Evolutionary conservation across 495 filamentous ascomycete species (phyloP), one percentile per base, ranked within the genome.

Genomic region (Penicillium tannophilum): DNA sequence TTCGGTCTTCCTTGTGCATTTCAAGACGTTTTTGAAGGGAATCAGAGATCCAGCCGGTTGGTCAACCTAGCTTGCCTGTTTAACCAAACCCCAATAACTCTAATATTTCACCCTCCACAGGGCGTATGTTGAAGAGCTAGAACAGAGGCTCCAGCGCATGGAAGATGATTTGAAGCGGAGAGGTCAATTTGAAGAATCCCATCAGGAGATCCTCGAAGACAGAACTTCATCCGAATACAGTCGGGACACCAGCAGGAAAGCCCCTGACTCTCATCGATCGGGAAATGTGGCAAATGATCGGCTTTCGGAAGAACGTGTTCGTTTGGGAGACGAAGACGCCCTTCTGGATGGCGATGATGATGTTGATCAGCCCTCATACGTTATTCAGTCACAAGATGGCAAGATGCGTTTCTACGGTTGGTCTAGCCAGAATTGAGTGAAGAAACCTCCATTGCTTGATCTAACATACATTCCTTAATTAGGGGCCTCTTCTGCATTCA

Each of bases 341-440:
- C 12, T 20, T 47, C 14, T 24, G 24, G 19, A 20, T n/a, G 23
- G 20, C 20, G 8, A 24, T 14, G 20, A 24, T 14, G 19, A 26
- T 14, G 0, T 16, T 12, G 24, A 47, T 47, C 44, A 23, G 9
- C 44, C 44, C 14, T 47, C 44, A 1, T 47, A 47, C 44, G 20
- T 47, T 4, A 19, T 47, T 26, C 44, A 26, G 24, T 14, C 24
- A 26, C 6, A 47, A 14, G 44, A 47, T 17, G 55, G 55, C 20
- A 52, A 43, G 24, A 62, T 64, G 58, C 61, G 64, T 3, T 63
- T 59, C 50, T 67, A 61, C 46, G 64, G 61, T 67, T 6, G 28
- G 51, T 41, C 14, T 41, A 17, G 14, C 14, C 39, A 41, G 5
- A 4, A 6, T 16, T 5, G 16, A 6, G 4, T 41, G 6, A 8